A percentile compares a stretch with the other conserved stretches of the same genome.
These are phyloP conservation scores for Gaertneriomyces sp. DNA, from an alignment of 192 early-diverging fungal species.

Conservation along the genomic window DNA sequence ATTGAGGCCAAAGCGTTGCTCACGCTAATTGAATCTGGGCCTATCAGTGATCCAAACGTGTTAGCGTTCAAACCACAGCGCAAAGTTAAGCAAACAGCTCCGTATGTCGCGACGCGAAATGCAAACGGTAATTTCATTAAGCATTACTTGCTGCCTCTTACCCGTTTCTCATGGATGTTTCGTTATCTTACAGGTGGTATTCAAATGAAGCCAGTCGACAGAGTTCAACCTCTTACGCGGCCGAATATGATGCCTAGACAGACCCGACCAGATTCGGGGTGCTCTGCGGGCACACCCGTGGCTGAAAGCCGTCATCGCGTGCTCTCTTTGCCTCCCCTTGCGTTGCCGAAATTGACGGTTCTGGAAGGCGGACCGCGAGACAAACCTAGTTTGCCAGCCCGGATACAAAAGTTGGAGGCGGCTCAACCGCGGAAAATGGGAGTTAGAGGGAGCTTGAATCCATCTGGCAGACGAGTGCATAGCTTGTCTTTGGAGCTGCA, in stretches of 20 bases:
- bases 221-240: too few species aligned
- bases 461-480: too few species aligned
- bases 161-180: background rate
- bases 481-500: too few species aligned
- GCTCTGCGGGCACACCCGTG: background rate
- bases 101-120: slow-evolving; percentile 1
- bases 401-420: too few species aligned
- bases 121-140: too few species aligned
- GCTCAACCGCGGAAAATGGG: too few species aligned
- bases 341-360: slow-evolving; percentile 20
- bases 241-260: too few species aligned
- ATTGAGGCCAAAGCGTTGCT: slow-evolving; percentile 30
- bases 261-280: too few species aligned
- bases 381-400: too few species aligned
- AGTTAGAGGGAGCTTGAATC: too few species aligned
- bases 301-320: slow-evolving; percentile 18
- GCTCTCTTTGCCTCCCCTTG: slow-evolving; percentile 15
- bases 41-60: slow-evolving; percentile 3
- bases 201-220: too few species aligned
- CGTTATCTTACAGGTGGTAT: background rate
- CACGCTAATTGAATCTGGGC: slow-evolving; percentile 23
- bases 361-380: slow-evolving; percentile 17
- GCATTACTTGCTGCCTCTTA: too few species aligned
- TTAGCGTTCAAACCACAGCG: slow-evolving; percentile 29
- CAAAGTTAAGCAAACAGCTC: background rate